Conservation (phyloP, 805 yeast genomes). For the Saturnispora bothae region DNA sequence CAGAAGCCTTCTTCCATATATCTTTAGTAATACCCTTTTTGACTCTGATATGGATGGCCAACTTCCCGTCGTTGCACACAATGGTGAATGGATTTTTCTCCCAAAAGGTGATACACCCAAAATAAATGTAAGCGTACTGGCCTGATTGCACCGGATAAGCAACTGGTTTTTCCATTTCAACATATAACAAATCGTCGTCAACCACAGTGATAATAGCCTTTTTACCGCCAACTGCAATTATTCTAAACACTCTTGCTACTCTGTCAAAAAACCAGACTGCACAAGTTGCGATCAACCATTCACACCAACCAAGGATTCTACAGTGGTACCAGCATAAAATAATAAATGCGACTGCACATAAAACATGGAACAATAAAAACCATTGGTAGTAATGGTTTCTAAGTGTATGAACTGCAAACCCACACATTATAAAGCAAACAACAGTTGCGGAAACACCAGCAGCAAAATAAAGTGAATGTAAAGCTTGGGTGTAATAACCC, state of each 20-base stretch:
- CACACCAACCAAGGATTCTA: conserved; percentile 25
- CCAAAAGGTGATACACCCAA: conserved; percentile 44
- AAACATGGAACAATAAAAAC: conserved; percentile 46
- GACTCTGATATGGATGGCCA: conserved; percentile 34
- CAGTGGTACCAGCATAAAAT: conserved; percentile 51
- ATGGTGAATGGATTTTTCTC: conserved; percentile 68
- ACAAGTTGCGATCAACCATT: conserved; percentile 27
- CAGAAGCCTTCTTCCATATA: conserved; percentile 25
- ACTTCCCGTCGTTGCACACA: conserved; percentile 28
- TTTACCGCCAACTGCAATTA: conserved; percentile 16
- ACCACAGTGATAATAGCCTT: conserved; percentile 10
- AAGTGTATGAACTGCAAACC: conserved; percentile 41
- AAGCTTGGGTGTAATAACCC: conserved; percentile 8
- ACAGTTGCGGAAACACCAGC: conserved; percentile 33
- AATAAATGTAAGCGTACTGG: conserved; percentile 46
- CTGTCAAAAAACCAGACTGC: conserved; percentile 47
- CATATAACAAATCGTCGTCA: conserved; percentile 29
- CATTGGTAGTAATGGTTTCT: conserved; percentile 48
- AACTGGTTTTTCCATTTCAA: conserved; percentile 40
- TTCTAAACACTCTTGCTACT: conserved; percentile 30
- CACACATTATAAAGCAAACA: conserved; percentile 31
- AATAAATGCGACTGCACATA: conserved; percentile 42
- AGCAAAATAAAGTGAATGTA: conserved; percentile 12
- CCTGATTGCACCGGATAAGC: conserved; percentile 45
- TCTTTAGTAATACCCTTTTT: conserved; percentile 44